These are phyloP conservation scores for Lipomyces yamadae DNA, from an alignment of 805 yeast species.

Conservation along the genomic window DNA sequence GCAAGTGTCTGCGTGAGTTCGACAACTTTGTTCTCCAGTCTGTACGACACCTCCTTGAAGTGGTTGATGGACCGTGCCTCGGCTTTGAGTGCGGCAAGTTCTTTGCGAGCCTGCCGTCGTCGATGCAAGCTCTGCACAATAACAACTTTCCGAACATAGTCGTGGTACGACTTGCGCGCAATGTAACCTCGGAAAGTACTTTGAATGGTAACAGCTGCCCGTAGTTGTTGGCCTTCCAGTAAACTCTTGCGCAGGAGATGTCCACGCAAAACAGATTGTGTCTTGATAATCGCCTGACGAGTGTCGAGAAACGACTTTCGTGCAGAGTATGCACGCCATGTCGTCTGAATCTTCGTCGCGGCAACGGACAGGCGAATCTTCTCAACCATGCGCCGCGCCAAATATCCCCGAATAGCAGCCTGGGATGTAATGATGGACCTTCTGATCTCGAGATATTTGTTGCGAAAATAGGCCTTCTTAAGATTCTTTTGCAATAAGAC, in stretches of 20 bases:
- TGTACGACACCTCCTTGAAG: conserved; percentile 87
- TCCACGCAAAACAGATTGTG: conserved; percentile 64
- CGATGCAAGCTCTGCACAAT: conserved; percentile 78
- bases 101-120: conserved; percentile 70
- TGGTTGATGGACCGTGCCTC: conserved; percentile 93
- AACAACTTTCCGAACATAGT: conserved; percentile 60
- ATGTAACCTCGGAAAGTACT: conserved; percentile 68
- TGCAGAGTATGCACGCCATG: conserved; percentile 46
- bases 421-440: conserved; percentile 63
- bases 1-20: conserved; percentile 87
- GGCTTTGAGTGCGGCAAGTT: conserved; percentile 66
- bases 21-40: conserved; percentile 95
- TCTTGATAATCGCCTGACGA: conserved; percentile 55
- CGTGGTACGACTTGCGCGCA: conserved; percentile 60
- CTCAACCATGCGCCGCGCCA: conserved; percentile 62
- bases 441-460: conserved; percentile 60
- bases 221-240: conserved; percentile 55
- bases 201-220: conserved; percentile 76
- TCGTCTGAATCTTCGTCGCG: conserved; percentile 75
- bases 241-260: conserved; percentile 58
- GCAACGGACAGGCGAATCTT: conserved; percentile 57
- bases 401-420: conserved; percentile 63
- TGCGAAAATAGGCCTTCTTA: conserved; percentile 66
- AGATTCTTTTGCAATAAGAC: conserved; percentile 83
- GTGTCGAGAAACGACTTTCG: conserved; percentile 62